Conservation (phyloP, 2,329 filamentous ascomycete genomes). For the Curvularia lunata region DNA sequence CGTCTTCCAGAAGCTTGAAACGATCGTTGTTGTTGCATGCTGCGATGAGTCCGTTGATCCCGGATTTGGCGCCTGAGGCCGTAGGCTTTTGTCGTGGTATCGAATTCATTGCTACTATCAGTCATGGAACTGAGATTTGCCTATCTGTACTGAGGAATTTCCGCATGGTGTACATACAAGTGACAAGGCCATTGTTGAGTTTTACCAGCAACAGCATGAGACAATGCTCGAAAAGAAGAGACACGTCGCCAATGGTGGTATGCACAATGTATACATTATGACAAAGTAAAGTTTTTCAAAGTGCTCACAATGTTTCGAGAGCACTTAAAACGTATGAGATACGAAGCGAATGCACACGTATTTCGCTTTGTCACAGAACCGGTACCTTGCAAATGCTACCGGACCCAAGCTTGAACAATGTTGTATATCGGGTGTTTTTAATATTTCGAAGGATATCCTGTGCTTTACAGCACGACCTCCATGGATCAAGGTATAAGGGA, state of each 20-base stretch:
- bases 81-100: conserved; percentile 10
- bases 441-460: too few relatives aligned
- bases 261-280: not conserved
- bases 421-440: not conserved
- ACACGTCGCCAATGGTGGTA: not conserved
- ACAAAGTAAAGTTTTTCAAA: conserved; percentile 17
- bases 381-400: not conserved
- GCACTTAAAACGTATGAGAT: not conserved
- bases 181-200: conserved; percentile 18
- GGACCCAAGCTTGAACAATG: not conserved
- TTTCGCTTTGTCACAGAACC: too few relatives aligned
- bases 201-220: conserved; percentile 9
- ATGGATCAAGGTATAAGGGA: too few relatives aligned
- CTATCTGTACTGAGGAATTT: not conserved
- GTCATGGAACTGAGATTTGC: not conserved
- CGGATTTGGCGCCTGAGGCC: conserved; percentile 3
- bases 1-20: conserved; percentile 40
- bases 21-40: conserved; percentile 39
- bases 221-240: conserved; percentile 21
- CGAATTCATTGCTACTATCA: conserved; percentile 12
- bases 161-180: conserved; percentile 8
- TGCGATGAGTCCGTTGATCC: conserved; percentile 28
- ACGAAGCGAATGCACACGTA: not conserved
- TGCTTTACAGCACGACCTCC: too few relatives aligned
- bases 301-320: not conserved